A percentile compares a stretch with the other conserved stretches of the same genome.
phyloP scores from a whole-genome alignment of 192 early-diverging fungal species.

The Coemansia sp. region DNA sequence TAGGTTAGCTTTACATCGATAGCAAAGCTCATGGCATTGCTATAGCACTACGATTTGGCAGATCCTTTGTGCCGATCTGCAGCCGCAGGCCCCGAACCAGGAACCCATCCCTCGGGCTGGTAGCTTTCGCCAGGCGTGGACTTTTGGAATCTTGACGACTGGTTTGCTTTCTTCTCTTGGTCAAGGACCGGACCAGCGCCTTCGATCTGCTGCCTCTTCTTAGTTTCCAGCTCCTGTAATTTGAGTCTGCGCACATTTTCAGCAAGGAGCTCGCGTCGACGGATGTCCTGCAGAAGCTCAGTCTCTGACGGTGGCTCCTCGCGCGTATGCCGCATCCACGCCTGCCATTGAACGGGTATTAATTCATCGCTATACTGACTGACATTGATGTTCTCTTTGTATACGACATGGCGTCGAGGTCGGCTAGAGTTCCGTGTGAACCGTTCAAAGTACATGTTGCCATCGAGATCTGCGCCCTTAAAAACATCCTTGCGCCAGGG shows the following conservation, averaged over 20 bases:
- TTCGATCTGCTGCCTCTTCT: not conserved
- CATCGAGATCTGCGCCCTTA: slow-evolving; percentile 36
- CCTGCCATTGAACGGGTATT: slow-evolving; percentile 52
- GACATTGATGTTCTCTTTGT: slow-evolving; percentile 18
- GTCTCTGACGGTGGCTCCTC: slow-evolving; percentile 17
- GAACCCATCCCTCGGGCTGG: slow-evolving; percentile 31
- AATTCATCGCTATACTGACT: slow-evolving; percentile 34
- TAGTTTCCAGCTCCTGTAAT: slow-evolving; percentile 7
- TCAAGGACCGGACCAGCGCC: not conserved
- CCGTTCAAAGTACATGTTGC: slow-evolving; percentile 49
- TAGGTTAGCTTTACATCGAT: too few species aligned
- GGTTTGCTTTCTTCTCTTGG: not conserved
- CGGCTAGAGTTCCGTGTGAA: slow-evolving; percentile 10
- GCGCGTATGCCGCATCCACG: slow-evolving; percentile 51
- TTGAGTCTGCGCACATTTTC: slow-evolving; percentile 19
- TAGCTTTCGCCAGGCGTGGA: slow-evolving; percentile 23
- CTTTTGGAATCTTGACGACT: slow-evolving; percentile 12
- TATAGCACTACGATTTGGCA: too few species aligned
- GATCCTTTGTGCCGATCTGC: too few species aligned
- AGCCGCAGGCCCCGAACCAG: too few species aligned
- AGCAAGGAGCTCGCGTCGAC: slow-evolving; percentile 27
- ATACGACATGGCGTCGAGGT: slow-evolving; percentile 30
- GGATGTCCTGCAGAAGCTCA: slow-evolving; percentile 30
- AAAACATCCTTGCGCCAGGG: slow-evolving; percentile 41
- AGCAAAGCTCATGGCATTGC: too few species aligned